phyloP scores from a whole-genome alignment of 805 yeast species.

The Saccharomycopsis fibuligera region DNA sequence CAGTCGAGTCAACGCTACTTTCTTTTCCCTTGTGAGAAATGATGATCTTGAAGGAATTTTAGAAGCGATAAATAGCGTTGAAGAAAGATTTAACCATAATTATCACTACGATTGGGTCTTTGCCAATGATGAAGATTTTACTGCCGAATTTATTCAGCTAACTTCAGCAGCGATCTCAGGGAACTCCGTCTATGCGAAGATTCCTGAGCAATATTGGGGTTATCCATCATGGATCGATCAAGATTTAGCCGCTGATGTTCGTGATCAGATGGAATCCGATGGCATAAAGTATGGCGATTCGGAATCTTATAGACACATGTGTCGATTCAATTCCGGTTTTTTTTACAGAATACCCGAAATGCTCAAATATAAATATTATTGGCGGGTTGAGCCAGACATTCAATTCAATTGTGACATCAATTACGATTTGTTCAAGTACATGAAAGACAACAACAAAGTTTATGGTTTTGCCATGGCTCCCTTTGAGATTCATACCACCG shows the following conservation, averaged over 20 bases:
- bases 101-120: slow-evolving; percentile 91
- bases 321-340: slow-evolving; percentile 68
- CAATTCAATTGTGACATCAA: slow-evolving; percentile 50
- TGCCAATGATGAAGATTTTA: slow-evolving; percentile 41
- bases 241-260: slow-evolving; percentile 27
- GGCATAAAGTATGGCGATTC: slow-evolving; percentile 40
- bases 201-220: slow-evolving; percentile 43
- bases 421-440: slow-evolving; percentile 44
- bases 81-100: slow-evolving; percentile 79
- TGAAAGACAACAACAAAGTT: slow-evolving; percentile 37
- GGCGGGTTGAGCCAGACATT: slow-evolving; percentile 58
- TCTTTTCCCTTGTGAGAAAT: slow-evolving; percentile 74
- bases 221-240: slow-evolving; percentile 39
- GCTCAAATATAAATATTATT: slow-evolving; percentile 45
- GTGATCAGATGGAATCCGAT: slow-evolving; percentile 27
- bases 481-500: slow-evolving; percentile 46
- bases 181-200: slow-evolving; percentile 33
- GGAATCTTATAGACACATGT: slow-evolving; percentile 55
- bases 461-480: slow-evolving; percentile 49
- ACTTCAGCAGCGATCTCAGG: slow-evolving; percentile 36
- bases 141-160: slow-evolving; percentile 31
- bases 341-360: slow-evolving; percentile 44
- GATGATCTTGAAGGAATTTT: slow-evolving; percentile 56
- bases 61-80: slow-evolving; percentile 65
- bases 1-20: slow-evolving; percentile 62